A percentile compares a stretch with the other conserved stretches of the same genome.
Evolutionary conservation across 208 protist species (phyloP).

Genomic region (Wallacemonas sp.): DNA sequence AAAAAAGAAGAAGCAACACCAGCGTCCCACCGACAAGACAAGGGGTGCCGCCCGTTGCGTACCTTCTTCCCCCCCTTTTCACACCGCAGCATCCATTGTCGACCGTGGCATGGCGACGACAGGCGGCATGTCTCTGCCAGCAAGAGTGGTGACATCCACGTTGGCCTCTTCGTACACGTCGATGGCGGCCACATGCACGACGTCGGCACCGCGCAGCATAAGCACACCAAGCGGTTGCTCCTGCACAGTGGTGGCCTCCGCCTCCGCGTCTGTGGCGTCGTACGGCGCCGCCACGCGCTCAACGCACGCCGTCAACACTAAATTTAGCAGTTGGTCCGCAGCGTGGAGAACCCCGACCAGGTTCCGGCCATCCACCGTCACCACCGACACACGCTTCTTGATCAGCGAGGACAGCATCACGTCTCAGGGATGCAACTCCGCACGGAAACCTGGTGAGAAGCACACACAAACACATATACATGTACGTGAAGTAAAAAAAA

Average conservation of each 20-base stretch:
- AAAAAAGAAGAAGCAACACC: no score
- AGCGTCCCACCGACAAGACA: no score
- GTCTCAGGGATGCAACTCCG: no score
- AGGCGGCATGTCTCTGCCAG: slow-evolving; percentile 61
- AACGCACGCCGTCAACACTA: slow-evolving; percentile 66
- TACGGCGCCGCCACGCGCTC: slow-evolving; percentile 58
- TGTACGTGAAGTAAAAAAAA: neutral
- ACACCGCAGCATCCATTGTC: neutral
- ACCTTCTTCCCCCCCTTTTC: no score
- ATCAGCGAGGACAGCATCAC: slow-evolving; percentile 74
- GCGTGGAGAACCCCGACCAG: slow-evolving; percentile 75
- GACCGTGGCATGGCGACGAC: slow-evolving; percentile 12
- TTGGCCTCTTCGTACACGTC: slow-evolving; percentile 80
- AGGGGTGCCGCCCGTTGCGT: no score
- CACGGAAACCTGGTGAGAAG: neutral
- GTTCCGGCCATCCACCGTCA: slow-evolving; percentile 77
- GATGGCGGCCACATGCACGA: slow-evolving; percentile 63
- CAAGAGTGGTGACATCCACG: slow-evolving; percentile 33
- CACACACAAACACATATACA: no score
- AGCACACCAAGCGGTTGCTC: slow-evolving; percentile 60
- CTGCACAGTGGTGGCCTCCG: slow-evolving; percentile 19
- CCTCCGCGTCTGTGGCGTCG: slow-evolving; percentile 16
- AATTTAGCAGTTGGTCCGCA: slow-evolving; percentile 81
- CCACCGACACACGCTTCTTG: slow-evolving; percentile 70
- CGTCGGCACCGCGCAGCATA: slow-evolving; percentile 71